Conservation (phyloP, 371 early-diverging fungal genomes). For the Actinomucor elegans region DNA sequence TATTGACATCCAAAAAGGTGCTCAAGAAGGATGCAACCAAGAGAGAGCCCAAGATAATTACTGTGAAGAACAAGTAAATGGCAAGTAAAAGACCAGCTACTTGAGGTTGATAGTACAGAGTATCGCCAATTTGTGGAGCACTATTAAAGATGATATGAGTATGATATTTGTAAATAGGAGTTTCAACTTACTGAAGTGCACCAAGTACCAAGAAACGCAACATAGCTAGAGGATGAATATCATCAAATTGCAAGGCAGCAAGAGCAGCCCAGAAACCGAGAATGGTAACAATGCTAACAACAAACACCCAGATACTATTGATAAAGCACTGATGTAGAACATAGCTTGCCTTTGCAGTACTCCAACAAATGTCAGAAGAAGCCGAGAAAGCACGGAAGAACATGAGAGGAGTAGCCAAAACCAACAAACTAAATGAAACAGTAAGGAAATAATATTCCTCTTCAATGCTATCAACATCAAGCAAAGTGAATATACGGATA, state of each 20-base stretch:
- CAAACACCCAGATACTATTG: constrained; percentile 32
- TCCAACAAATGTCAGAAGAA: constrained; percentile 32
- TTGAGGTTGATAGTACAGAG: constrained; percentile 35
- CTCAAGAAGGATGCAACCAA: constrained; percentile 41
- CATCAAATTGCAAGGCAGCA: constrained; percentile 37
- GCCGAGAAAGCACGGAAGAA: constrained; percentile 29
- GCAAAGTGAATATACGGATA: constrained; percentile 24
- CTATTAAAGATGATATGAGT: constrained; percentile 14
- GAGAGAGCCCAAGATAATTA: constrained; percentile 28
- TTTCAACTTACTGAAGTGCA: constrained; percentile 45
- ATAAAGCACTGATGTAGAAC: constrained; percentile 31
- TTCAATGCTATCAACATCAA: constrained; percentile 14
- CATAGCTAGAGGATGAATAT: constrained; percentile 25
- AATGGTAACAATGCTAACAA: constrained; percentile 18
- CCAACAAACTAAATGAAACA: constrained; percentile 22
- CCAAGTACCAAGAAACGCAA: constrained; percentile 36
- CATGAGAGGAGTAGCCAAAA: constrained; percentile 43
- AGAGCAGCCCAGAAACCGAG: constrained; percentile 43
- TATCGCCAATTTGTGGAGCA: constrained; percentile 41
- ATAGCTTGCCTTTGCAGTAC: constrained; percentile 24
- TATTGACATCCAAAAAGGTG: constrained; percentile 28
- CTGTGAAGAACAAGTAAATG: constrained; percentile 35
- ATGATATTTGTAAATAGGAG: background rate
- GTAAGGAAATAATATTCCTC: constrained; percentile 9
- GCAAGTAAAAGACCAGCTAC: constrained; percentile 32